Base-by-base conservation (phyloP, 1,284 basidiomycete species). In the Sporisorium reilianum region DNA sequence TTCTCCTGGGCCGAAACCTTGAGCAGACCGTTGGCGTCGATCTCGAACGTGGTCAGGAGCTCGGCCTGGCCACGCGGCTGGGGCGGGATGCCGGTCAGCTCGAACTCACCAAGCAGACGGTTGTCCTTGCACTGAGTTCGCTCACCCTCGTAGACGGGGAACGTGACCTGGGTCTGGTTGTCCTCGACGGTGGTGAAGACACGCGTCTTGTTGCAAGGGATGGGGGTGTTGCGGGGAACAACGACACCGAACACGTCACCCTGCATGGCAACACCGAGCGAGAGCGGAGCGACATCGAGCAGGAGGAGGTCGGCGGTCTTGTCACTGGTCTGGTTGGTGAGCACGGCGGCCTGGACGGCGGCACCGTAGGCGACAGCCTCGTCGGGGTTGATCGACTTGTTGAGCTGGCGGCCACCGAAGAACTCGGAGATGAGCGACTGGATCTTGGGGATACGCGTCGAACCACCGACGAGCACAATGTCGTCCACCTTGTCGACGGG, bases 401-500 rank as follows among this genome's bases (percentile, higher is more conserved):
- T 99, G 85, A 97, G 88, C 87, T 96, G 92, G 85, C 95, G 94
- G 73, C 94, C 95, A 87, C 92, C 92, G 86, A 99, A 99, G 90
- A 91, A 94, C 86, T 99, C 96, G 74, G 95, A 98, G 67, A 99
- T 95, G 71, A 99, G 91, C 30, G 94, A 90, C 88, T 98, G 96
- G 82, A 99, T 93, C 89, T 98, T 98, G 84, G 96, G 96, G 86
- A 99, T 99, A 91, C 97, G 96, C 80, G 97, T 99, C 62, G 97
- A 99, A 80, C 97, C 95, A 89, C 97, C 96, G 80, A 99, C 96
- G 23, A 99, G 93, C 85, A 99, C 97, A 80, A 99, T 98, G 84
- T 99, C 96, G 86, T 99, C 93, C 79, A 98, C 94, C 90, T 97
- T 97, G 85, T 95, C 93, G 78, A 92, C 92, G 80, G 93, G 87